phyloP scores from a whole-genome alignment of 164 flowering plant genomes.

The Kingdonia uniflora region DNA sequence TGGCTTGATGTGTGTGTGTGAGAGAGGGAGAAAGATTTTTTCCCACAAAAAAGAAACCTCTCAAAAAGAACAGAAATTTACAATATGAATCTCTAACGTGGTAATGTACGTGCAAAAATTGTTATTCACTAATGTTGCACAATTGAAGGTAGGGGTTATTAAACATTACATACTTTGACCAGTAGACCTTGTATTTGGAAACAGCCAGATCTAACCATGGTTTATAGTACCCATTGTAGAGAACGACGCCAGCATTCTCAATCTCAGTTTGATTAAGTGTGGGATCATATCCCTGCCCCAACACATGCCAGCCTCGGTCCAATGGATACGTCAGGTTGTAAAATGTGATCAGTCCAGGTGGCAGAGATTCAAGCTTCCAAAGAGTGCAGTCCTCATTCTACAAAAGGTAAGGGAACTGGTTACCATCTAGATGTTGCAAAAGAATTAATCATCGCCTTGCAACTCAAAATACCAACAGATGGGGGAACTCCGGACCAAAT shows the following conservation, averaged over 20 bases:
- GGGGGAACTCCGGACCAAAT: too few species aligned
- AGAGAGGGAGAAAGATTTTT: too few species aligned
- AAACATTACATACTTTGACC: conserved; percentile 68
- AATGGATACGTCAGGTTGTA: conserved; percentile 84
- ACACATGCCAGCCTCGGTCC: conserved; percentile 81
- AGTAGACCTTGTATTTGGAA: conserved; percentile 70
- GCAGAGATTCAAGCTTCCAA: conserved; percentile 1
- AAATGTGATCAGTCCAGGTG: conserved; percentile 47
- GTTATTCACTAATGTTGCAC: too few species aligned
- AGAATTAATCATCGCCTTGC: too few species aligned
- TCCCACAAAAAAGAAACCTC: too few species aligned
- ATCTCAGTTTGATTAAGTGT: conserved; percentile 86
- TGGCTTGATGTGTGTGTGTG: too few species aligned
- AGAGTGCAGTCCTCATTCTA: conserved; percentile 3
- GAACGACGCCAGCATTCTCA: conserved; percentile 78
- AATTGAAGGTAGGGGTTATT: conserved; percentile 64
- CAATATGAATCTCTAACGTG: too few species aligned
- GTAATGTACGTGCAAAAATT: too few species aligned
- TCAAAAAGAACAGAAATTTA: too few species aligned
- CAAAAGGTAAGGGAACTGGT: conserved; percentile 1
- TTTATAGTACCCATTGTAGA: conserved; percentile 93
- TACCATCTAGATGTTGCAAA: not conserved
- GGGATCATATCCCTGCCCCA: conserved; percentile 96
- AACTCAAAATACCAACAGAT: too few species aligned
- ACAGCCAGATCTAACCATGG: conserved; percentile 94